A percentile compares a stretch with the other conserved stretches of the same genome.
Evolutionary conservation across 495 filamentous ascomycete genomes (phyloP).

Genomic region (Lophiotrema nucula): DNA sequence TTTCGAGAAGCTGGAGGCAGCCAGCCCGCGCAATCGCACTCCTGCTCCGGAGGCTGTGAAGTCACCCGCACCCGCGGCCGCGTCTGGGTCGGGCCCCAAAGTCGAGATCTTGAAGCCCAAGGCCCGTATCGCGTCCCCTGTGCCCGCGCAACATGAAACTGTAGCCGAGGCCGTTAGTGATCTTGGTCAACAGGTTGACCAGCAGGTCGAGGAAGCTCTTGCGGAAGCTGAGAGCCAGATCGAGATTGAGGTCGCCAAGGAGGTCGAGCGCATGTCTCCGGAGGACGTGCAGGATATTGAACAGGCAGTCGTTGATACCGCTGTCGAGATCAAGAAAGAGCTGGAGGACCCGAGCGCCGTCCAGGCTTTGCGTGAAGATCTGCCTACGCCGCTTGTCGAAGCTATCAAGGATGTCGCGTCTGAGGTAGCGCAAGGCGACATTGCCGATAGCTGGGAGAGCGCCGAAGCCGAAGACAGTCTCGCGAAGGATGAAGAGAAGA

Average conservation of each 20-base stretch:
- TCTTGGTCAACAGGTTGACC: slow-evolving; percentile 64
- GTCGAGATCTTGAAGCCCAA: slow-evolving; percentile 43
- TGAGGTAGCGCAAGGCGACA: slow-evolving; percentile 52
- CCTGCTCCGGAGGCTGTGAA: slow-evolving; percentile 39
- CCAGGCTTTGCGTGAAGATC: slow-evolving; percentile 50
- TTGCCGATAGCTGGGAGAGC: slow-evolving; percentile 73
- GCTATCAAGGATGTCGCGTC: slow-evolving; percentile 58
- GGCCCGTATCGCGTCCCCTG: slow-evolving; percentile 36
- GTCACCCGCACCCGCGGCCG: background rate
- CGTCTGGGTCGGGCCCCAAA: too few relatives aligned
- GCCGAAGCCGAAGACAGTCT: slow-evolving; percentile 67
- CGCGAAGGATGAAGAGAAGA: slow-evolving; percentile 61
- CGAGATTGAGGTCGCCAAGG: slow-evolving; percentile 26
- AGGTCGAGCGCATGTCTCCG: slow-evolving; percentile 31
- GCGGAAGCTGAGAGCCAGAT: slow-evolving; percentile 49
- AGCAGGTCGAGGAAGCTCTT: slow-evolving; percentile 66
- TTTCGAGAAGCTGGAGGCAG: slow-evolving; percentile 70
- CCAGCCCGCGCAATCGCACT: slow-evolving; percentile 61
- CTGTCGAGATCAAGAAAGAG: slow-evolving; percentile 55
- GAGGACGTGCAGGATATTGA: slow-evolving; percentile 43
- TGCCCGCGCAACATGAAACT: slow-evolving; percentile 48
- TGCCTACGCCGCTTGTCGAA: slow-evolving; percentile 53
- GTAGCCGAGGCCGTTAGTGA: slow-evolving; percentile 70
- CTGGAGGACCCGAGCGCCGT: slow-evolving; percentile 56
- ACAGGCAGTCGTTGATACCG: slow-evolving; percentile 46